Evolutionary conservation across 495 filamentous ascomycete genomes (phyloP), one percentile per base, ranked within the genome.

Genomic region (Rostrohypoxylon terebratum): DNA sequence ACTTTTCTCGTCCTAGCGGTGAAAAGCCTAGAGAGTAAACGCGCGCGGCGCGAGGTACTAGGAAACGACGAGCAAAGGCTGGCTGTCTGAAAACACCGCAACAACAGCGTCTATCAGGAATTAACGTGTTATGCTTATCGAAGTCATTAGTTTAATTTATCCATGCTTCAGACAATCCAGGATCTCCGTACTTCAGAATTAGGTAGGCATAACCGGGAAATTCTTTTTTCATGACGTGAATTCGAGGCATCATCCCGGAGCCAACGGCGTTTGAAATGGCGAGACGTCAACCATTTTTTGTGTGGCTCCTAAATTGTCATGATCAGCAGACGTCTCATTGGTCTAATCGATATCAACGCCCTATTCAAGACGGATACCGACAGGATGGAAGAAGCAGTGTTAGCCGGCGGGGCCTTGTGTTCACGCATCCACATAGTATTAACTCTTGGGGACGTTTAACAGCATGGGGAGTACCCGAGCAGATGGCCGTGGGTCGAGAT

Each of bases 341-440:
- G 69, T 44, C 8, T 31, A 45, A 16, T 11, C 38, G 57, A 48
- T 13, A 66, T 59, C 16, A 11, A 47, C 3, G 58, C 44, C 48
- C n/a, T 70, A 36, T 59, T 42, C 33, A 34, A 40, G 59, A 60
- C 70, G 70, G 70, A 68, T 73, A 73, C 64, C 70, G 65, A 73
- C 70, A 73, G 70, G 33, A 25, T 68, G 70, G 70, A 14, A 72
- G 25, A 34, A 45, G 48, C 33, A 50, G 45, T 62, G 36, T 31
- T 71, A 66, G 54, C 54, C 63, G 53, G 59, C 53, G 38, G 54
- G 33, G 68, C 20, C 45, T 21, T 38, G n/a, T 54, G 60, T 11
- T 48, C n/a, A 21, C 60, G 51, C 59, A 54, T 64, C 42, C 47
- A 72, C 47, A 61, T 23, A n/a, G n/a, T n/a, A 47, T 59, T 38